phyloP scores from a whole-genome alignment of 176 grass and related monocot genomes.

The Zea luxurians region DNA sequence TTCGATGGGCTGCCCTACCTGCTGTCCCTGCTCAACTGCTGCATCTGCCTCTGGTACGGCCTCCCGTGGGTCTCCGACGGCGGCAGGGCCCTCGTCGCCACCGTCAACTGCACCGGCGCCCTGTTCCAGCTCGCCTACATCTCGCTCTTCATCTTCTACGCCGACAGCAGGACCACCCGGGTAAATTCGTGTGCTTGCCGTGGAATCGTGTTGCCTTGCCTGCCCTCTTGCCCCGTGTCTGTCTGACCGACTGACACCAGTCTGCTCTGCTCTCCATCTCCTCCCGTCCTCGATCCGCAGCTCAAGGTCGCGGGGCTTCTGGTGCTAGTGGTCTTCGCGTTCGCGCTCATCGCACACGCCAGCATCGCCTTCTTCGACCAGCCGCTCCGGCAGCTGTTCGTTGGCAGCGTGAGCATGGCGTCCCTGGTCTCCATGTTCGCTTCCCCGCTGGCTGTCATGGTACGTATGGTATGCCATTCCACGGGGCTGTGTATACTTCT shows the following conservation, averaged over 20 bases:
- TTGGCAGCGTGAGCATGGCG: conserved; percentile 54
- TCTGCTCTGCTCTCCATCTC: background rate
- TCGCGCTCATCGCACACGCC: conserved; percentile 38
- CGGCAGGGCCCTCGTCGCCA: conserved; percentile 61
- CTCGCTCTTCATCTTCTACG: conserved; percentile 64
- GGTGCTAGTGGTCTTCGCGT: conserved; percentile 33
- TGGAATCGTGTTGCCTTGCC: too few relatives aligned
- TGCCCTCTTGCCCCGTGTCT: background rate
- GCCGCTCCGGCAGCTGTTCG: conserved; percentile 48
- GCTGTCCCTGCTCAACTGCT: conserved; percentile 79
- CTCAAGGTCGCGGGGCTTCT: conserved; percentile 55
- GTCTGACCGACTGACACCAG: background rate
- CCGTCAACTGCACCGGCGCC: conserved; percentile 75
- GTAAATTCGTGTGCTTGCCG: background rate
- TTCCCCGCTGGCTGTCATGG: conserved; percentile 78
- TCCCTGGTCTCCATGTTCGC: conserved; percentile 82
- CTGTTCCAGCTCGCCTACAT: conserved; percentile 70
- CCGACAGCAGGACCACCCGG: conserved; percentile 52
- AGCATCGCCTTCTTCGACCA: conserved; percentile 57
- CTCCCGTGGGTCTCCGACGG: conserved; percentile 63
- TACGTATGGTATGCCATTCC: conserved; percentile 44
- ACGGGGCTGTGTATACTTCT: background rate
- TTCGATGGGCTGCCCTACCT: conserved; percentile 77
- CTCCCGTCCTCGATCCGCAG: conserved; percentile 33
- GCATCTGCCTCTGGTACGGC: conserved; percentile 88